These are phyloP conservation scores for Blastobotrys petasosporus DNA, from an alignment of 1,139 yeast species.

Conservation along the genomic window DNA sequence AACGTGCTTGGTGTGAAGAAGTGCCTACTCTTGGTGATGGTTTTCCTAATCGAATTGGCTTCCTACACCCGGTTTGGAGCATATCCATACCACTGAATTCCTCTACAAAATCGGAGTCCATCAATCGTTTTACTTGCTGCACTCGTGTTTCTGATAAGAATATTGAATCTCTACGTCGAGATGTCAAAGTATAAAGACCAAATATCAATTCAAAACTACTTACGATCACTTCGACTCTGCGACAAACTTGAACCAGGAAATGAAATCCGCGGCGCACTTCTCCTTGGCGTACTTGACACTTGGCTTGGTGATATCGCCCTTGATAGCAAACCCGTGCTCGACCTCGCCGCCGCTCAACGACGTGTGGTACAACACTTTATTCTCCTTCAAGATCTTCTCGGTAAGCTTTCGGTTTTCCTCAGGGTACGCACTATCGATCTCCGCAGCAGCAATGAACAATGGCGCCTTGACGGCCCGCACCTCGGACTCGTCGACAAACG, in stretches of 20 bases:
- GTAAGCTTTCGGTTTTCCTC: conserved; percentile 55
- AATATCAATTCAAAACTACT: neutral
- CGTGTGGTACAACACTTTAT: conserved; percentile 49
- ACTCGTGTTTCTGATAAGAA: too few relatives aligned
- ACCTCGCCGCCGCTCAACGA: conserved; percentile 53
- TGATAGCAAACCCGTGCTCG: conserved; percentile 67
- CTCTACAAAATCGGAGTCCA: too few relatives aligned
- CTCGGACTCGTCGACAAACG: conserved; percentile 60
- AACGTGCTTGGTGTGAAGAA: too few relatives aligned
- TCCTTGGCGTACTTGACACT: conserved; percentile 61
- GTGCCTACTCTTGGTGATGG: too few relatives aligned
- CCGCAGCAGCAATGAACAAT: conserved; percentile 65
- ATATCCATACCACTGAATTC: too few relatives aligned
- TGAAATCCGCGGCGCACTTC: conserved; percentile 56
- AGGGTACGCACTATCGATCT: conserved; percentile 57
- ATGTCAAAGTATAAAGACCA: too few relatives aligned
- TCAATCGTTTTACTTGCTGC: too few relatives aligned
- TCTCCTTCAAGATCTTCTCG: conserved; percentile 50
- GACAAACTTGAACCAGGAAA: conserved; percentile 42
- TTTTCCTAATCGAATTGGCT: too few relatives aligned
- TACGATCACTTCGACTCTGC: neutral
- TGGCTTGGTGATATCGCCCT: conserved; percentile 61
- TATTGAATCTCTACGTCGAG: too few relatives aligned
- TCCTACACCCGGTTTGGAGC: too few relatives aligned
- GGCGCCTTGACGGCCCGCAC: conserved; percentile 56